These are phyloP conservation scores for Colletotrichum filicis DNA, from an alignment of 2,329 filamentous ascomycete species.

Conservation along the genomic window DNA sequence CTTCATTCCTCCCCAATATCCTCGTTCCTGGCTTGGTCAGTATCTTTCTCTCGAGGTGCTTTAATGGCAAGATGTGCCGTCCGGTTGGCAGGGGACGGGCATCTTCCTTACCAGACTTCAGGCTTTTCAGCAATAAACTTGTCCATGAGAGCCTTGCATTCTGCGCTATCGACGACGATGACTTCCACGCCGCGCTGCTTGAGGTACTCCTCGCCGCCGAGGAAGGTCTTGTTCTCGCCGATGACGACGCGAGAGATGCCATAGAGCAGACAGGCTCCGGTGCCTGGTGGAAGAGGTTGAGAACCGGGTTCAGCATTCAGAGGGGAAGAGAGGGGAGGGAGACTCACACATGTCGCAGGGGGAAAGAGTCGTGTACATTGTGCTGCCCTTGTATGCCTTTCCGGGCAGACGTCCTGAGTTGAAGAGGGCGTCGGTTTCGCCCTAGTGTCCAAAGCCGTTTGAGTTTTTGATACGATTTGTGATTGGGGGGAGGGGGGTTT, in stretches of 20 bases:
- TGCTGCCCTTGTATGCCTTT: conserved; percentile 71
- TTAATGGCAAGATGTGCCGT: no score
- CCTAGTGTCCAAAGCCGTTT: conserved; percentile 56
- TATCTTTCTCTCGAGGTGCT: background rate
- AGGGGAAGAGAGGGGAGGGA: background rate
- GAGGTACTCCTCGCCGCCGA: conserved; percentile 79
- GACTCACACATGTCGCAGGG: conserved; percentile 79
- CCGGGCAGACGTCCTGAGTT: conserved; percentile 79
- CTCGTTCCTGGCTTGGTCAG: conserved; percentile 21
- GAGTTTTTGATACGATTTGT: background rate
- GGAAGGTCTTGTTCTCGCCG: conserved; percentile 80
- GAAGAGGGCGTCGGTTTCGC: conserved; percentile 80
- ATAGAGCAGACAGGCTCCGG: conserved; percentile 81
- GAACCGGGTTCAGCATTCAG: background rate
- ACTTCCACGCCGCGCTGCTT: conserved; percentile 76
- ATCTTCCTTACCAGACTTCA: conserved; percentile 71
- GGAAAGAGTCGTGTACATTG: conserved; percentile 86
- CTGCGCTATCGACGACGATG: conserved; percentile 72
- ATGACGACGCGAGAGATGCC: conserved; percentile 79
- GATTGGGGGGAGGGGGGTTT: no score
- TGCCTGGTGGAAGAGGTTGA: conserved; percentile 47
- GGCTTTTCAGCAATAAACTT: conserved; percentile 79
- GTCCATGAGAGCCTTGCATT: conserved; percentile 76
- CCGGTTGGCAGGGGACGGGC: background rate
- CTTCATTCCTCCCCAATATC: conserved; percentile 31